A percentile compares a stretch with the other conserved stretches of the same genome.
phyloP scores from a whole-genome alignment of 2,329 filamentous ascomycete genomes.

The Blastomyces gilchristii region DNA sequence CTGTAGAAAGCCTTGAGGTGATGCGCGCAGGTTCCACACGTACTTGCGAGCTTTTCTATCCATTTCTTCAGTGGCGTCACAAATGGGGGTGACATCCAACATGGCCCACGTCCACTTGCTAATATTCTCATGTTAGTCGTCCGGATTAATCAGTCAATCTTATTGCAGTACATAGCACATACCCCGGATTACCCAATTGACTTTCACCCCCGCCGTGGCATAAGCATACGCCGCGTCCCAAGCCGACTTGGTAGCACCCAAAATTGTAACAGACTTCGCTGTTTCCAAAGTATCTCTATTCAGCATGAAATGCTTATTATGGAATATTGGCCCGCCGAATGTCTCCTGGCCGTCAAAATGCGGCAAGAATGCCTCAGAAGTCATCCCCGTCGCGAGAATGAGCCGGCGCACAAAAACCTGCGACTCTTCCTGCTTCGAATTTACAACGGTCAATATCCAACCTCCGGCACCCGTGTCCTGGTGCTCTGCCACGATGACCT shows the following conservation, averaged over 20 bases:
- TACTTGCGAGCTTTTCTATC: conserved; percentile 54
- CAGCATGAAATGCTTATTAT: conserved; percentile 44
- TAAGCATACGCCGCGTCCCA: conserved; percentile 51
- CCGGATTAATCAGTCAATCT: background rate
- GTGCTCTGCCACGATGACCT: conserved; percentile 39
- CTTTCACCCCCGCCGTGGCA: conserved; percentile 41
- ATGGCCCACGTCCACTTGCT: conserved; percentile 48
- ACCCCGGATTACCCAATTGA: conserved; percentile 47
- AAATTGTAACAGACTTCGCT: conserved; percentile 40
- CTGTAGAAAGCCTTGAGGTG: background rate
- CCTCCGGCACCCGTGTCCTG: conserved; percentile 21
- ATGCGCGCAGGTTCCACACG: background rate
- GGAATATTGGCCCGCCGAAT: conserved; percentile 48
- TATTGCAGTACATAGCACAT: background rate
- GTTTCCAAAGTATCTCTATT: conserved; percentile 27
- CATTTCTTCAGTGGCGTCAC: conserved; percentile 59
- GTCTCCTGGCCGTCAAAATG: conserved; percentile 39
- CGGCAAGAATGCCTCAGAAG: conserved; percentile 48
- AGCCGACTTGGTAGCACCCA: conserved; percentile 51
- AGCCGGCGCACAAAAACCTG: conserved; percentile 38
- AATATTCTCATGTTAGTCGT: background rate
- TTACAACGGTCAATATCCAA: conserved; percentile 19
- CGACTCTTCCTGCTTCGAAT: conserved; percentile 13
- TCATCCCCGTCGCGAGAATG: conserved; percentile 52
- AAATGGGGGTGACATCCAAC: conserved; percentile 49